Evolutionary conservation across 1,284 basidiomycete genomes (phyloP), one percentile per base, ranked within the genome.

Genomic region (Papiliotrema laurentii): DNA sequence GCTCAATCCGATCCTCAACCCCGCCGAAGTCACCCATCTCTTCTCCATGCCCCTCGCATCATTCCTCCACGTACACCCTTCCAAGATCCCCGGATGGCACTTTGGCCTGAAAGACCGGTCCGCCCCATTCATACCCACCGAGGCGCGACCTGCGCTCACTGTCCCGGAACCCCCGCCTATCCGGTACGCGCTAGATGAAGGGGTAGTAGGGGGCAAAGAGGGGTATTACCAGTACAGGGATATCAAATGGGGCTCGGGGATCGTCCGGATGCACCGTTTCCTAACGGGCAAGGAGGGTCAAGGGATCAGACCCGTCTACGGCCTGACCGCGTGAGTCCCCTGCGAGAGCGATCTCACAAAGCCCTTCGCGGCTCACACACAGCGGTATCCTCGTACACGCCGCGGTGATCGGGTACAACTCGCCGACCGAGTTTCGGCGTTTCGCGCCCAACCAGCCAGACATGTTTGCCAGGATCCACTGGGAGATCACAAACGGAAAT

Each of bases 261-360:
- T 50, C n/a, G 62, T 82, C 13, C 77, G 86, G 21, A 78, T 83
- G 61, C 88, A 91, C 70, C 76, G 78, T 14, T 90, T 91, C 73
- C 75, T 89, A 36, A 91, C 88, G 0, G 88, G 88, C 0, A 74
- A 87, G 34, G 88, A 91, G 68, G 81, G 79, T 4, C 82, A 83
- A 16, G 87, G 87, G 0, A 81, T 87, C 18, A 89, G 88, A 60
- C 89, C 88, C 14, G 81, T 91, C 1, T 88, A 83, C 55, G 88
- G 87, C 2, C 72, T 90, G 14, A 91, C 89, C 42, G 81, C 87
- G 86, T 89, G 63, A 58, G 82, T 78, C n/a, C 1, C 24, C 21
- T 45, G 24, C 34, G 18, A 31, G n/a, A 5, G 5, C 50, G n/a
- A 5, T 4, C 3, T 3, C 35, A 5, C 22, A 33, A 30, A 11